A percentile compares a stretch with the other conserved stretches of the same genome.
Conservation (phyloP, 1,139 yeast species). For the Suhomyces ambrosiae region DNA sequence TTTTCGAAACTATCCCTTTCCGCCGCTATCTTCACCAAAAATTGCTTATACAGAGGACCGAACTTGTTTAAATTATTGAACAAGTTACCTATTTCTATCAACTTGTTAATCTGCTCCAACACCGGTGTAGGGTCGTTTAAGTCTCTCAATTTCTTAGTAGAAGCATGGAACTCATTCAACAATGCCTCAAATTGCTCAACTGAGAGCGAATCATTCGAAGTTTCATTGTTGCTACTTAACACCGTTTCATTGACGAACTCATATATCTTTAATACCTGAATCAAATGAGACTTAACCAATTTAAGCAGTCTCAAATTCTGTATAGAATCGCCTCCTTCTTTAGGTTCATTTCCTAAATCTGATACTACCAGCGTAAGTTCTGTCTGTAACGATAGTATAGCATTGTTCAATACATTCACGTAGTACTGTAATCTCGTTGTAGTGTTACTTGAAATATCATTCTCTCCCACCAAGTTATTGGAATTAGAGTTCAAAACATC, state of each 20-base stretch:
- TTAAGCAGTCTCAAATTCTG: constrained; percentile 48
- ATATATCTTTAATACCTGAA: constrained; percentile 47
- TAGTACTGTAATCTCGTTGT: constrained; percentile 63
- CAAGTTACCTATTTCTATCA: constrained; percentile 51
- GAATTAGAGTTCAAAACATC: constrained; percentile 38
- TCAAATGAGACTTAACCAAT: constrained; percentile 45
- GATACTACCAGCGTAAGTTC: constrained; percentile 41
- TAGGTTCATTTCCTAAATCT: constrained; percentile 13
- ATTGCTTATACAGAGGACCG: constrained; percentile 47
- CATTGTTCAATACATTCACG: constrained; percentile 57
- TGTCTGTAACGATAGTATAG: constrained; percentile 55
- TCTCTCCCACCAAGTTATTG: constrained; percentile 11
- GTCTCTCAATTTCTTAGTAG: constrained; percentile 39
- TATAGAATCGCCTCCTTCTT: constrained; percentile 30
- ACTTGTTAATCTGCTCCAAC: constrained; percentile 40
- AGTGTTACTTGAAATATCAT: constrained; percentile 10
- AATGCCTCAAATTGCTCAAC: constrained; percentile 15
- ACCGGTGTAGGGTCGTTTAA: constrained; percentile 27
- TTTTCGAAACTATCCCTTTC: constrained; percentile 26
- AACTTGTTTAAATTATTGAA: constrained; percentile 55
- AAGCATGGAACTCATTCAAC: constrained; percentile 37
- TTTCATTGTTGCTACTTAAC: not conserved
- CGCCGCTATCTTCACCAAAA: constrained; percentile 35
- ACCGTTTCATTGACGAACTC: constrained; percentile 21
- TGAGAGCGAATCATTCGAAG: constrained; percentile 4